Evolutionary conservation across 1,284 basidiomycete genomes (phyloP), one percentile per base, ranked within the genome.

Genomic region (Wallemia hederae): DNA sequence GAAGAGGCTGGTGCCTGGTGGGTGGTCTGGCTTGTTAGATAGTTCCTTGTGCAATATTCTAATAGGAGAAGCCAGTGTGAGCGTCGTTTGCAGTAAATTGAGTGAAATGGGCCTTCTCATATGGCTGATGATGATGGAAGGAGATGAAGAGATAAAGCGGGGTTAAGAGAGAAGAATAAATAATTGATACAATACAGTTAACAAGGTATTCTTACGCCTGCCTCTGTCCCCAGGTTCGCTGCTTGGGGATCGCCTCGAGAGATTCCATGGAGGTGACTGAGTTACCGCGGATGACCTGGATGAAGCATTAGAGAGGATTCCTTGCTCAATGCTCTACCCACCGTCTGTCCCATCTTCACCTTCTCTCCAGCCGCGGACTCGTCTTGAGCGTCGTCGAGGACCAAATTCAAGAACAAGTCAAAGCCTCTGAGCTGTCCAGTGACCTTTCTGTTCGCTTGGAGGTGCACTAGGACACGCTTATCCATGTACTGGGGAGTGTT

Each of bases 351-450:
- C 66, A 89, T 83, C 22, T 82, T 81, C 67, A 82, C 82, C 71
- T 87, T 89, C 74, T 90, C 82, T n/a, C 82, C 87, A 31, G 81
- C 82, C 11, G 80, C 82, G 0, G 83, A 80, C 74, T 97, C 91
- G 73, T 99, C 94, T 67, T 83, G 73, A 17, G 88, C 86, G 67
- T 97, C 87, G 70, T 98, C 92, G 69, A 99, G 80, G 63, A 98
- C 92, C 55, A 99, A 78, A 72, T 99, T 99, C 70, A 99, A 75
- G 76, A 99, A 99, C 67, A 99, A 83, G 76, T 98, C 94, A 72
- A 92, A 98, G 34, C 94, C 94, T 64, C 94, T 82, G 61, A 98
- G 74, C n/a, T 82, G 82, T 62, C 92, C 94, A 72, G 86, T 88
- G 67, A 98, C 84, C 77, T 87, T 89, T 67, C 94, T 83, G 62